Base-by-base conservation (phyloP, 106 monocot species). In the Hemerocallis citrina region DNA sequence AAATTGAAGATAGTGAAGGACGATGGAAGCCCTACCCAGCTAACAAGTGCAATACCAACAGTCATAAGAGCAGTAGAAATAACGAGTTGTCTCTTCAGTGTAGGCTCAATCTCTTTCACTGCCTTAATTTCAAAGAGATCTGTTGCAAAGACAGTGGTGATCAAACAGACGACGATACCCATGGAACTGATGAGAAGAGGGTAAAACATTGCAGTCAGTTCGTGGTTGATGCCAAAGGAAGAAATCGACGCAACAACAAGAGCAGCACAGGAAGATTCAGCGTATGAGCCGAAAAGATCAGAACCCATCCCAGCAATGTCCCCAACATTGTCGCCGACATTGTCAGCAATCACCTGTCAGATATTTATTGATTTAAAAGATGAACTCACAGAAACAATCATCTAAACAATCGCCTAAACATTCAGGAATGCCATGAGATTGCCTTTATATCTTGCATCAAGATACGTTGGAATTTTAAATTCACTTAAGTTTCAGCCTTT, bases 1-100 rank as follows among this genome's bases (percentile, higher is more conserved):
- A 80, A 79, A 58, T 80, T 62, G 29, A 76, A 85, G 30, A 85
- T 34, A 45, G 69, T 77, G 60, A 85, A 85, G 6, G 13, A 56
- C 6, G 66, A 54, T 17, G 85, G 81, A 14, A 85, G 54, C 28
- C 71, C 74, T 7, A 69, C 19, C 55, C 67, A 68, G 19, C 69
- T 85, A 37, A 77, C 71, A 48, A 77, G 25, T 24, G 74, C 74
- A 34, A 81, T 74, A 13, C 81, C 85, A 8, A 50, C 67, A 11
- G 85, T 85, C 85, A 85, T 85, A 23, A 85, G 65, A 12, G 74
- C 59, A 24, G 81, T 85, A 29, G 85, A 81, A 30, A 85, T 74
- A 23, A 85, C 32, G 48, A 81, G 57, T 23, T 81, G 76, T 16
- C 32, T 38, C 67, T 81, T 81, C 58, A 81, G 37, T 32, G 68